phyloP scores from a whole-genome alignment of 164 flowering plant species.

The Liriodendron chinense region DNA sequence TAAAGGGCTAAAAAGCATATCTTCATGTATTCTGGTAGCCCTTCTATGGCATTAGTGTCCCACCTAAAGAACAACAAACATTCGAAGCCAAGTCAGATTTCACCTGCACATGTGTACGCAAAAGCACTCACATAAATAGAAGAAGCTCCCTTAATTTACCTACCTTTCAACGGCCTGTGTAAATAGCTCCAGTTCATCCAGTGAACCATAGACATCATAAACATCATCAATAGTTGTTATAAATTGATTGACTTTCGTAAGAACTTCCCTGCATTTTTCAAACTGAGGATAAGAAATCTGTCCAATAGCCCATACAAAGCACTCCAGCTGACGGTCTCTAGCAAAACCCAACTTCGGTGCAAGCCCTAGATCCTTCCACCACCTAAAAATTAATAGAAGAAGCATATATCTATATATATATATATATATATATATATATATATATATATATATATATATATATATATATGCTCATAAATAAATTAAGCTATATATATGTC shows the following conservation, averaged over 20 bases:
- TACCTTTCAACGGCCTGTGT: slow-evolving; percentile 35
- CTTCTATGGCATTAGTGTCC: background rate
- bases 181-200: slow-evolving; percentile 38
- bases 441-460: too few relatives aligned
- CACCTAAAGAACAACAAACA: background rate
- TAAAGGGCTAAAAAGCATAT: background rate
- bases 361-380: background rate
- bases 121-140: too few relatives aligned
- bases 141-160: background rate
- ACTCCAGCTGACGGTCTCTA: slow-evolving; percentile 39
- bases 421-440: too few relatives aligned
- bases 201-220: slow-evolving; percentile 39
- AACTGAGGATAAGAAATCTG: slow-evolving; percentile 24
- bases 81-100: too few relatives aligned
- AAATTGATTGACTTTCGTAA: slow-evolving; percentile 33
- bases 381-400: background rate
- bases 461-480: too few relatives aligned
- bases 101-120: too few relatives aligned
- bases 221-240: slow-evolving; percentile 38
- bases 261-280: slow-evolving; percentile 21
- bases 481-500: too few relatives aligned
- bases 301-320: slow-evolving; percentile 42
- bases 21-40: slow-evolving; percentile 2
- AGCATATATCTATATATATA: too few relatives aligned
- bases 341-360: background rate